A percentile compares a stretch with the other conserved stretches of the same genome.
Evolutionary conservation across 345 rosid genomes (phyloP).

Genomic region (Lepidium africanum): DNA sequence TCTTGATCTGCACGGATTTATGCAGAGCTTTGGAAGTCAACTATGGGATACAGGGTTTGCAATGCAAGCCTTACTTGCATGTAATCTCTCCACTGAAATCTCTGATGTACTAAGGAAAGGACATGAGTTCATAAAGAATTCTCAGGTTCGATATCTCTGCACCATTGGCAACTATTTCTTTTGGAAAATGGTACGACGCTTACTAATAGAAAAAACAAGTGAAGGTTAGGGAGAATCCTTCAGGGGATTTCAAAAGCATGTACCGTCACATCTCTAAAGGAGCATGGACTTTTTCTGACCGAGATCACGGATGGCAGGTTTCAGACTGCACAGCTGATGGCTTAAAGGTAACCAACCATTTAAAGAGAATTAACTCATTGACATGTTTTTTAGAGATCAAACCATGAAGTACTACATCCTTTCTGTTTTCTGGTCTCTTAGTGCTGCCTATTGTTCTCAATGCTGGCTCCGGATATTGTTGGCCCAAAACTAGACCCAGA

Average conservation of each 20-base stretch:
- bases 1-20: background rate
- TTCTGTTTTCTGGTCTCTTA: background rate
- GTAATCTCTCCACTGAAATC: conserved; percentile 31
- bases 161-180: background rate
- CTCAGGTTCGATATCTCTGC: conserved; percentile 33
- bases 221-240: conserved; percentile 14
- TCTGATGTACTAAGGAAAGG: conserved; percentile 29
- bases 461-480: conserved; percentile 34
- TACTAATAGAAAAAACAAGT: background rate
- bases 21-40: conserved; percentile 58
- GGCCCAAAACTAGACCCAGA: conserved; percentile 43
- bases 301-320: conserved; percentile 72
- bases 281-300: conserved; percentile 64
- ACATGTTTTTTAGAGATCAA: background rate
- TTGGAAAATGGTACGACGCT: background rate
- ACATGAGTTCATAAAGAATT: conserved; percentile 34
- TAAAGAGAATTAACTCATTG: background rate
- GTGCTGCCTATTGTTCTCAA: conserved; percentile 46
- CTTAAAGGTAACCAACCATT: conserved; percentile 30
- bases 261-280: conserved; percentile 64
- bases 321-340: conserved; percentile 75
- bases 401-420: background rate
- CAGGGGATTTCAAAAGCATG: conserved; percentile 48
- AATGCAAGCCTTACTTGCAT: conserved; percentile 40
- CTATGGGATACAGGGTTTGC: conserved; percentile 48